Percentiles rank a stretch among this genome's conserved stretches.
Conservation (phyloP, 129 eudicot species). For the Helianthus tuberosus region DNA sequence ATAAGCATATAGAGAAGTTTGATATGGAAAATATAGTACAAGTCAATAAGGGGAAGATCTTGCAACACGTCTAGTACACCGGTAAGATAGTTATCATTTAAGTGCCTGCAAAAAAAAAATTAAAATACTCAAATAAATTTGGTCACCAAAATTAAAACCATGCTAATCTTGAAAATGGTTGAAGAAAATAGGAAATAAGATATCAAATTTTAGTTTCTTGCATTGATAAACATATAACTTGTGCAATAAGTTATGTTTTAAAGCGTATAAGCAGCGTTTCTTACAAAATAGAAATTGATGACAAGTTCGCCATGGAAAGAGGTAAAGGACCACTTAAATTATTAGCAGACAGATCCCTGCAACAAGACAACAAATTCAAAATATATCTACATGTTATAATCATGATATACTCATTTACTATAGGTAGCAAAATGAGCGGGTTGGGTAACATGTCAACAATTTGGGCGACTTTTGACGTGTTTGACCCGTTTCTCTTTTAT, state of each 20-base stretch:
- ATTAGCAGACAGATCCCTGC: conserved; percentile 91
- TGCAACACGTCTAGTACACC: conserved; percentile 79
- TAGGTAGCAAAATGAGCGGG: not conserved
- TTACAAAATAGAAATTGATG: conserved; percentile 70
- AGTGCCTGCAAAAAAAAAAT: conserved; percentile 53
- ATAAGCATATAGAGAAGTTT: not conserved
- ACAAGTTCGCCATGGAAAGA: conserved; percentile 74
- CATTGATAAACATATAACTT: not conserved
- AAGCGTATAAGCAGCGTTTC: conserved; percentile 22
- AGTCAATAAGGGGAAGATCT: conserved; percentile 68
- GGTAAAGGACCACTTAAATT: conserved; percentile 73
- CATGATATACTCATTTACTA: conserved; percentile 12
- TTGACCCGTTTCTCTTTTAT: not conserved
- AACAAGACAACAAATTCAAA: conserved; percentile 20
- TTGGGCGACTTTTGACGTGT: not conserved
- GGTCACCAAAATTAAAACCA: not conserved
- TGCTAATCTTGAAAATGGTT: not conserved
- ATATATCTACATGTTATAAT: not conserved
- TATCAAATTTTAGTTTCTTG: too few relatives aligned
- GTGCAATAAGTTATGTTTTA: not conserved
- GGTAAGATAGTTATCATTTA: conserved; percentile 70
- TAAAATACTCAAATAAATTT: not conserved
- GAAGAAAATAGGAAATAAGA: not conserved
- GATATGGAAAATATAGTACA: conserved; percentile 47
- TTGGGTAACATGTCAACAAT: not conserved